A percentile compares a stretch with the other conserved stretches of the same genome.
phyloP scores from a whole-genome alignment of 1,139 yeast genomes.

The Suhomyces wounanorum region DNA sequence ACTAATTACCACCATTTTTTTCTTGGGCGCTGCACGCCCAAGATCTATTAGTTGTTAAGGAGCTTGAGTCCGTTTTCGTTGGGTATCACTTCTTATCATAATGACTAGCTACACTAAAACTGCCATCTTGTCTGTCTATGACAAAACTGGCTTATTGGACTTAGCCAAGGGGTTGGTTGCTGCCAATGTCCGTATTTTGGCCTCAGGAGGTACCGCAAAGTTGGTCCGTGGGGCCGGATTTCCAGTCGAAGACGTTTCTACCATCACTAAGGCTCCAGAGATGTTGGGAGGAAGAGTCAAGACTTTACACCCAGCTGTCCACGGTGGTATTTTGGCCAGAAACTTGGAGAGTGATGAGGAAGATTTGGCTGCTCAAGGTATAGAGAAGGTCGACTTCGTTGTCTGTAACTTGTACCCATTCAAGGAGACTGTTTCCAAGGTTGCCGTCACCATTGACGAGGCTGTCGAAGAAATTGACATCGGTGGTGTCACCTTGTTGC shows the following conservation, averaged over 20 bases:
- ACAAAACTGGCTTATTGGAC: conserved; percentile 94
- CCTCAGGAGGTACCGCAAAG: conserved; percentile 96
- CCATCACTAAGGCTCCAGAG: conserved; percentile 97
- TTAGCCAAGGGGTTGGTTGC: conserved; percentile 91
- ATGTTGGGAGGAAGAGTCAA: conserved; percentile 98
- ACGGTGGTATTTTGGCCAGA: conserved; percentile 97
- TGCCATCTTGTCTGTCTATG: conserved; percentile 95
- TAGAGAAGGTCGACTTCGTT: conserved; percentile 93
- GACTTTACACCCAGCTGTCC: conserved; percentile 98
- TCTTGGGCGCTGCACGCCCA: conserved; percentile 7
- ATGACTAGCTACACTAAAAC: conserved; percentile 61
- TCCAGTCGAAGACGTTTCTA: conserved; percentile 93
- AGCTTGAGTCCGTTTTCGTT: conserved; percentile 1
- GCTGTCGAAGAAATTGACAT: conserved; percentile 98
- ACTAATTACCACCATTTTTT: conserved; percentile 1
- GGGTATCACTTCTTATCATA: neutral
- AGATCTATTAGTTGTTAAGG: conserved; percentile 3
- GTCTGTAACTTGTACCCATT: conserved; percentile 98
- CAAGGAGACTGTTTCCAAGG: conserved; percentile 95
- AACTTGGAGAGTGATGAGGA: conserved; percentile 85
- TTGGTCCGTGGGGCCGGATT: conserved; percentile 96
- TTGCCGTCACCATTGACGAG: conserved; percentile 92
- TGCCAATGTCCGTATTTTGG: conserved; percentile 86
- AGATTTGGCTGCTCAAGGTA: conserved; percentile 84
- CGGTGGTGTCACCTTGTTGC: conserved; percentile 94